phyloP scores from a whole-genome alignment of 805 yeast genomes.

The Saccharomycopsis fibuligera region DNA sequence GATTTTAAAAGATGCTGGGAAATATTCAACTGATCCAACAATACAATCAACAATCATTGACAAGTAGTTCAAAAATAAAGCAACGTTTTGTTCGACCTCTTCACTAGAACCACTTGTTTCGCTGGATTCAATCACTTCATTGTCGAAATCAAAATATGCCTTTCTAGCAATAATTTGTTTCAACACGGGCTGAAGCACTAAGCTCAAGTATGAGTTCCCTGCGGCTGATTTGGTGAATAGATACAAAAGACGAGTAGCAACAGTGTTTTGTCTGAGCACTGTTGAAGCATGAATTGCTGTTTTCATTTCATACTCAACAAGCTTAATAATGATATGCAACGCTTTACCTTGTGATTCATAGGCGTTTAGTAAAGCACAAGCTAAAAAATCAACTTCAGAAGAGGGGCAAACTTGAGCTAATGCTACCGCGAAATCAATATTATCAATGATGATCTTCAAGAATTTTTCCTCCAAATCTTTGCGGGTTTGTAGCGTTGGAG shows the following conservation, averaged over 20 bases:
- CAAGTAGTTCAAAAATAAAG: conserved; percentile 50
- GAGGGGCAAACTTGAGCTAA: conserved; percentile 10
- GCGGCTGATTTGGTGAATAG: conserved; percentile 62
- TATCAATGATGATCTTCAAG: conserved; percentile 19
- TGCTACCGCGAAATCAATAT: conserved; percentile 43
- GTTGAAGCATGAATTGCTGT: conserved; percentile 24
- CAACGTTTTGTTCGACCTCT: conserved; percentile 25
- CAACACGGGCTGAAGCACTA: conserved; percentile 52
- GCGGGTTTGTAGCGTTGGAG: conserved; percentile 18
- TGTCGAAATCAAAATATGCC: conserved; percentile 49
- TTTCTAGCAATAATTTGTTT: conserved; percentile 42
- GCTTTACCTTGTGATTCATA: conserved; percentile 4
- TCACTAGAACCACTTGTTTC: too few relatives aligned
- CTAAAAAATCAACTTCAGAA: conserved; percentile 11
- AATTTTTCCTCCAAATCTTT: conserved; percentile 23
- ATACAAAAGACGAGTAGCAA: conserved; percentile 71
- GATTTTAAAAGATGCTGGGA: conserved; percentile 68
- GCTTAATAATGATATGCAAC: conserved; percentile 4
- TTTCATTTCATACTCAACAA: conserved; percentile 21
- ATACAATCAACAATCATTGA: conserved; percentile 48
- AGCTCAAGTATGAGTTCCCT: conserved; percentile 40
- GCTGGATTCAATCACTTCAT: too few relatives aligned
- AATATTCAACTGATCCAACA: conserved; percentile 41
- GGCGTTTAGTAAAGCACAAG: conserved; percentile 8
- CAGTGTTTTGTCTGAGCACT: conserved; percentile 72